Base-by-base conservation (phyloP, 148 eudicot species). In the Limonium bicolor region DNA sequence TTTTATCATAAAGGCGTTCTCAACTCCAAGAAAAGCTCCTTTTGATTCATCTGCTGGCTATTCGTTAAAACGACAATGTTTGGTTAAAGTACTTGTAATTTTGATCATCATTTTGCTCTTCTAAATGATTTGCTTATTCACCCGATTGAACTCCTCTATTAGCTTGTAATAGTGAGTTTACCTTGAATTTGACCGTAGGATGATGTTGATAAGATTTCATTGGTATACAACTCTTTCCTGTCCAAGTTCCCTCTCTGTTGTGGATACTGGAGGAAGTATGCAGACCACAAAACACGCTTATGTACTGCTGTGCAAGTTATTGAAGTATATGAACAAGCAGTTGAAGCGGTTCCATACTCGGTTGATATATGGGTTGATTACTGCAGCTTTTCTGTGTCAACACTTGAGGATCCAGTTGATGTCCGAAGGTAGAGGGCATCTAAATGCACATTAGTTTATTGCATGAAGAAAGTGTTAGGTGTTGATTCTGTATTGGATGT, bases 181-280 rank as follows among this genome's bases (percentile, higher is more conserved):
- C 4, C 50, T 20, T 57, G 26, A 24, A 13, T n/a, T 31, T 48
- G 42, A 23, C 16, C 69, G 72, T 82, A 88, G 96, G 94, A 83
- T 60, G 61, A 79, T 34, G 54, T 69, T 48, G 64, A 74, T 63
- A 71, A 65, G 44, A 54, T 88, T 41, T 64, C 65, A 41, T 51
- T 65, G 51, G 78, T 66, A 3, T 88, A 82, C 56, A 90, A 83
- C 43, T 60, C 83, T 38, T 77, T 88, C 62, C 61, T 88, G 69
- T 72, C 76, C 15, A 62, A 59, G 55, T 88, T 78, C 48, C 96
- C 94, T 13, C 61, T 82, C 50, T 82, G 96, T 68, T 69, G 74
- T 58, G 76, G 79, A 58, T 80, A 88, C 52, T 82, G 94, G 96
- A 74, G 63, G 57, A 88, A 59, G 44, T 88, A 77, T 72, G 86